A percentile compares a stretch with the other conserved stretches of the same genome.
Evolutionary conservation across 2,329 filamentous ascomycete species (phyloP).

Genomic region (Ceratocystiopsis brevicomis): DNA sequence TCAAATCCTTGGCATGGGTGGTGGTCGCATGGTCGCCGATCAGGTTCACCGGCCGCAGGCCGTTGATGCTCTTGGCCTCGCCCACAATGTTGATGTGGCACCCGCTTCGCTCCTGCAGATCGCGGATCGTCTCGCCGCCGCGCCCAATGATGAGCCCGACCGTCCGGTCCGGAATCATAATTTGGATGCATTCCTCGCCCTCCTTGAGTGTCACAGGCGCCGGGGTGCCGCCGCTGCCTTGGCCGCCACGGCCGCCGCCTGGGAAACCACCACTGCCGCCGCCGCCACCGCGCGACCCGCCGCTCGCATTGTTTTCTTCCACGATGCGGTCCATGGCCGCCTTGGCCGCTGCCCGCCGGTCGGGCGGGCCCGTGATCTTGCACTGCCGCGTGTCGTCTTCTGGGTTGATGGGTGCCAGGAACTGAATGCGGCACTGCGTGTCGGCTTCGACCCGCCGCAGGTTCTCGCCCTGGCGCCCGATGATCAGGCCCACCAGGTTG

Average conservation of each 20-base stretch:
- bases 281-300: constrained; percentile 19
- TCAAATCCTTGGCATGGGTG: constrained; percentile 63
- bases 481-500: constrained; percentile 73
- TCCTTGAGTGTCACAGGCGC: constrained; percentile 40
- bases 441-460: constrained; percentile 68
- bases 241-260: constrained; percentile 18
- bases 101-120: constrained; percentile 78
- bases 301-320: constrained; percentile 55
- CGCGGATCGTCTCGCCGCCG: constrained; percentile 79
- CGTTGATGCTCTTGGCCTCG: constrained; percentile 83
- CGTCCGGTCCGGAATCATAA: constrained; percentile 87
- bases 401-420: constrained; percentile 56
- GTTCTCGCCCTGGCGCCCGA: constrained; percentile 79
- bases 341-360: constrained; percentile 59
- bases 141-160: constrained; percentile 89
- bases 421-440: constrained; percentile 70
- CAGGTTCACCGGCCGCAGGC: constrained; percentile 73
- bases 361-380: constrained; percentile 59
- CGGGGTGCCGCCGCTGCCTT: constrained; percentile 14
- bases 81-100: constrained; percentile 92
- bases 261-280: constrained; percentile 13
- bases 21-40: constrained; percentile 63
- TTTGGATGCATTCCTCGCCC: constrained; percentile 72
- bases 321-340: constrained; percentile 74
- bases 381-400: constrained; percentile 61